Evolutionary conservation across 495 filamentous ascomycete genomes (phyloP), one percentile per base, ranked within the genome.

Genomic region (Trichoderma virens): DNA sequence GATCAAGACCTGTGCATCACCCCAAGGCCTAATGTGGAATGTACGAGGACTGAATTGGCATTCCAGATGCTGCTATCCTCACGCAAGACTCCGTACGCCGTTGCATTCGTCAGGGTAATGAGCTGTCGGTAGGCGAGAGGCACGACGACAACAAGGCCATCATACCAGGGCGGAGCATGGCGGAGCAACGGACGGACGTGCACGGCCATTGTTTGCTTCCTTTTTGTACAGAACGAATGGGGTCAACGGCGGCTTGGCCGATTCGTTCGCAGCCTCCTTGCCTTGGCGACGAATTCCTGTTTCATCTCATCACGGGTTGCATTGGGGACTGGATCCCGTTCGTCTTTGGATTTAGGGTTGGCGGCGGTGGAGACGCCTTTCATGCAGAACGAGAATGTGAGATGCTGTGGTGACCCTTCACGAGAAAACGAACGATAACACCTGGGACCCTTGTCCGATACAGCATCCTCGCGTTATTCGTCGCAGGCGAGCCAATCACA

Each of bases 381-480:
- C 51, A 56, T 56, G 51, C 51, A 56, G 4, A 56, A 56, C 51
- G 45, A 51, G 23, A 51, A 51, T 51, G 27, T 56, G 51, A 56
- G 25, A 56, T 56, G 51, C 51, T n/a, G 51, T 25, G 25, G 51
- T 30, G 27, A 16, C 18, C 51, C 51, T 30, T 56, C 51, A 14
- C 25, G 13, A 27, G 51, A 18, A 56, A 56, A 28, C 51, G 20
- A 56, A 56, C 27, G 7, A 56, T 30, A 30, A 56, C 5, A 35
- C 51, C 5, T 30, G 25, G 51, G 8, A 56, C 51, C 51, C 51
- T 56, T 56, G 51, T 56, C 23, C 23, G 25, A 56, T 56, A 47
- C 23, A 35, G 34, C 13, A 56, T 30, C 25, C 7, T 56, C 25
- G 27, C 51, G 20, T 30, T n/a, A 56, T 27, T 30, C 11, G 51